These are phyloP conservation scores for Ogataea pignaliae DNA, from an alignment of 805 yeast genomes.

Conservation along the genomic window DNA sequence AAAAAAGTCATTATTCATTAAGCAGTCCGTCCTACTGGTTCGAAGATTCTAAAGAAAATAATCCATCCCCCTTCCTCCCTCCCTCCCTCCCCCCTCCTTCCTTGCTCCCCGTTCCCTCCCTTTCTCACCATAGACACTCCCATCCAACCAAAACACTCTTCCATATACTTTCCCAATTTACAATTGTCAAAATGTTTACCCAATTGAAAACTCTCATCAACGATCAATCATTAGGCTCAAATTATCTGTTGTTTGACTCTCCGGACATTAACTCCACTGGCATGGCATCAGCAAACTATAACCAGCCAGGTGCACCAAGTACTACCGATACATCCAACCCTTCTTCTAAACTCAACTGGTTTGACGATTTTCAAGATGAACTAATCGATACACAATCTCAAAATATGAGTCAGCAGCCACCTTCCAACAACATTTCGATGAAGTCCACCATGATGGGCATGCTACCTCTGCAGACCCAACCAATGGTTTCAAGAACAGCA, in stretches of 20 bases:
- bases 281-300: too few species aligned
- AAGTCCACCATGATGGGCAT: not conserved
- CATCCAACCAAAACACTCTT: too few species aligned
- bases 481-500: not conserved
- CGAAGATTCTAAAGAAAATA: too few species aligned
- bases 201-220: slow-evolving; percentile 2
- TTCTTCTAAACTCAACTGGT: slow-evolving; percentile 8
- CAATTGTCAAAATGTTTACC: not conserved
- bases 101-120: too few species aligned
- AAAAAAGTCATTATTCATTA: too few species aligned
- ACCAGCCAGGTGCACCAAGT: too few species aligned
- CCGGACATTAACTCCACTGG: not conserved
- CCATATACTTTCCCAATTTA: too few species aligned
- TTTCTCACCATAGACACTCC: too few species aligned
- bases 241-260: not conserved
- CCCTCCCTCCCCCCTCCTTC: too few species aligned
- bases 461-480: not conserved
- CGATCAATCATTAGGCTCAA: not conserved
- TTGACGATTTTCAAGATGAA: slow-evolving; percentile 15
- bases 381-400: slow-evolving; percentile 5
- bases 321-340: not conserved
- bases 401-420: not conserved
- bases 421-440: not conserved
- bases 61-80: not conserved
- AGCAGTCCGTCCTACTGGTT: too few species aligned